Percentiles rank a stretch among this genome's conserved stretches.
These are phyloP conservation scores for Leptodermis oblonga DNA, from an alignment of 257 asterid species.

Conservation along the genomic window DNA sequence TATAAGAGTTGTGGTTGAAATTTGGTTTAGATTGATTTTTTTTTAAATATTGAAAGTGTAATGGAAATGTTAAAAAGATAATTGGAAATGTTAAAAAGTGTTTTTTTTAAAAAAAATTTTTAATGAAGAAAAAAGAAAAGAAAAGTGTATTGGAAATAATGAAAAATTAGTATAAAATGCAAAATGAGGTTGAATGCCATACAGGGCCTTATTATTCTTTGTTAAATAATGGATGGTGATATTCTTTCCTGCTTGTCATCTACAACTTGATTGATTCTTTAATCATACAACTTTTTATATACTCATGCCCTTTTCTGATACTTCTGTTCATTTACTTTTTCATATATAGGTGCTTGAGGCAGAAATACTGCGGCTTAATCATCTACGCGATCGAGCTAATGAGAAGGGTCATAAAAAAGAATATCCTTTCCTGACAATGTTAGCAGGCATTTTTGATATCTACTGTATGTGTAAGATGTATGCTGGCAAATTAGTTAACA, in stretches of 20 bases:
- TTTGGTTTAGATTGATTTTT: too few species aligned
- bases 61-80: too few species aligned
- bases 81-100: too few species aligned
- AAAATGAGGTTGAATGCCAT: too few species aligned
- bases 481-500: not conserved
- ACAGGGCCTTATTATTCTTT: not conserved
- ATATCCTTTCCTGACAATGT: constrained; percentile 45
- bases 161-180: too few species aligned
- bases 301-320: not conserved
- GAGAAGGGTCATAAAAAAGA: constrained; percentile 46
- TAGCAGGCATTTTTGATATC: constrained; percentile 1
- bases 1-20: too few species aligned
- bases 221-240: not conserved
- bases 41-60: too few species aligned
- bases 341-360: constrained; percentile 33
- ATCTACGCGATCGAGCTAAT: constrained; percentile 41
- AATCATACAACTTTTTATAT: not conserved
- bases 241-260: constrained; percentile 1
- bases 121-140: too few species aligned
- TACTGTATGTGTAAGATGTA: not conserved
- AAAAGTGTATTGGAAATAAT: too few species aligned
- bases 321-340: constrained; percentile 8
- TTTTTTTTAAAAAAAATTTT: too few species aligned
- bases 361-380: constrained; percentile 36
- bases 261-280: not conserved